A percentile compares a stretch with the other conserved stretches of the same genome.
Conservation (phyloP, 371 early-diverging fungal genomes). For the Mucor indicus region DNA sequence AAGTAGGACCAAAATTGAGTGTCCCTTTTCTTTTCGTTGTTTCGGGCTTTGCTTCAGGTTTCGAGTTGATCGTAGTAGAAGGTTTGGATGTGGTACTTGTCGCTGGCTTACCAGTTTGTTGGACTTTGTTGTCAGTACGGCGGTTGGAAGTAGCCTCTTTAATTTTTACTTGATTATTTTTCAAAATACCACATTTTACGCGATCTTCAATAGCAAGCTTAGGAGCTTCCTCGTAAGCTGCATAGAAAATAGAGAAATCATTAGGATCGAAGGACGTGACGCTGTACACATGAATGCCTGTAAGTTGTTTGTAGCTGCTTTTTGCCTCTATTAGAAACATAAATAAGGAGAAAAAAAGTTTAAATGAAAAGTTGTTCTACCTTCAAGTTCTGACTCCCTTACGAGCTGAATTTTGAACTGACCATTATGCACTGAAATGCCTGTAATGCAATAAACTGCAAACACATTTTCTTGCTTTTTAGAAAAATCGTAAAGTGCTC, state of each 20-base stretch:
- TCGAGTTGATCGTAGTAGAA: background rate
- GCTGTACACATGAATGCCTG: slow-evolving; percentile 15
- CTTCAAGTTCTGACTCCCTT: slow-evolving; percentile 13
- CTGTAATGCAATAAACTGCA: slow-evolving; percentile 14
- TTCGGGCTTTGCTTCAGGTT: background rate
- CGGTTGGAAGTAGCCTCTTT: background rate
- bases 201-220: slow-evolving; percentile 8
- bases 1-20: background rate
- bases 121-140: background rate
- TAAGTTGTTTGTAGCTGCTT: slow-evolving; percentile 5
- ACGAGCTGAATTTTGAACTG: slow-evolving; percentile 12
- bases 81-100: background rate
- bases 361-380: slow-evolving; percentile 2
- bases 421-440: background rate
- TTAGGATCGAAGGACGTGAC: slow-evolving; percentile 1
- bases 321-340: background rate
- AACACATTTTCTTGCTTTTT: background rate
- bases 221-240: slow-evolving; percentile 8
- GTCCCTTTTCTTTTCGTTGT: slow-evolving; percentile 8
- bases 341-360: background rate
- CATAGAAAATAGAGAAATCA: slow-evolving; percentile 7
- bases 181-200: slow-evolving; percentile 9
- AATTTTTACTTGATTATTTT: background rate
- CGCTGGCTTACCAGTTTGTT: background rate
- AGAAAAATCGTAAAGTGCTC: slow-evolving; percentile 14